Evolutionary conservation across 2,329 filamentous ascomycete genomes (phyloP).

Genomic region (Mariannaea elegans): DNA sequence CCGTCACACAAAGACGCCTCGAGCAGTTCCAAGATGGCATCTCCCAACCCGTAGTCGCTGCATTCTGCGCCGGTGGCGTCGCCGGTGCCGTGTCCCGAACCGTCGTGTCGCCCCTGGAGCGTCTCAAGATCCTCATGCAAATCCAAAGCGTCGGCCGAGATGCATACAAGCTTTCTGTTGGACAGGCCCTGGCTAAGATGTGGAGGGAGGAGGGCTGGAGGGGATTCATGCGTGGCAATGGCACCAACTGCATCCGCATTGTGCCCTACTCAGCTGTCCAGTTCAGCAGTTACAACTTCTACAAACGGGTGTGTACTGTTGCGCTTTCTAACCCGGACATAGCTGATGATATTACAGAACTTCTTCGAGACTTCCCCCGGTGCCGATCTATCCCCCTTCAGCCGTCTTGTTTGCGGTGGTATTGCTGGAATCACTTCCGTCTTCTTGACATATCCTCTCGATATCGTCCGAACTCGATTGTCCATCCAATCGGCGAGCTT

Average conservation of each 20-base stretch:
- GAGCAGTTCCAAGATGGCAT: conserved; percentile 60
- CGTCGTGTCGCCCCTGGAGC: conserved; percentile 93
- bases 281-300: conserved; percentile 97
- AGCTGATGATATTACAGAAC: conserved; percentile 52
- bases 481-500: conserved; percentile 99
- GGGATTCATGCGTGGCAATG: conserved; percentile 97
- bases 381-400: conserved; percentile 75
- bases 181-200: conserved; percentile 91
- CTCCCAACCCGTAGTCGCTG: conserved; percentile 86
- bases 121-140: conserved; percentile 97
- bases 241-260: conserved; percentile 97
- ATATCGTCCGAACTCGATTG: conserved; percentile 94
- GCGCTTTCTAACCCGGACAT: background rate
- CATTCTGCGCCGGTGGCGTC: conserved; percentile 92
- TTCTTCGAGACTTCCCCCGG: conserved; percentile 82
- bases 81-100: conserved; percentile 97
- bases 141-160: conserved; percentile 89
- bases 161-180: conserved; percentile 93
- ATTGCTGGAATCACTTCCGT: conserved; percentile 95
- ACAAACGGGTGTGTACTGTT: conserved; percentile 77
- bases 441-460: conserved; percentile 92
- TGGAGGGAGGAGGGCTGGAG: conserved; percentile 96
- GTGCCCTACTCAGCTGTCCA: conserved; percentile 98
- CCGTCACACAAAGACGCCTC: conserved; percentile 38
- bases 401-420: conserved; percentile 88